phyloP scores from a whole-genome alignment of 2,329 filamentous ascomycete genomes.

The Plenodomus lindquistii region DNA sequence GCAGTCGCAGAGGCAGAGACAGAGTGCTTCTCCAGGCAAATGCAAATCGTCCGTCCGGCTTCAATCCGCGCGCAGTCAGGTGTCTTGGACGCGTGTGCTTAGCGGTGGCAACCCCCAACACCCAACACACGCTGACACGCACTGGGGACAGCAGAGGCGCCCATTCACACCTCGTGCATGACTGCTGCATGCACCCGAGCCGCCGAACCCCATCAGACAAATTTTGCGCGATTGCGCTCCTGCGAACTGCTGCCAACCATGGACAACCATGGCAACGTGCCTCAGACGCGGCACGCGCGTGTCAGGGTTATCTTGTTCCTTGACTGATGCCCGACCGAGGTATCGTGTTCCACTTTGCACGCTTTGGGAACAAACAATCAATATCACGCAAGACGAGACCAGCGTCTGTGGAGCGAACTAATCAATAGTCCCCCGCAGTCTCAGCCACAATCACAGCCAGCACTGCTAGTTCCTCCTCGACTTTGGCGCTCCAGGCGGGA shows the following conservation, averaged over 20 bases:
- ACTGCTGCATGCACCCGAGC: conserved; percentile 17
- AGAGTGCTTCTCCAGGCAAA: conserved; percentile 5
- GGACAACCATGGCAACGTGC: conserved; percentile 12
- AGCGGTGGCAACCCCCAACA: conserved; percentile 17
- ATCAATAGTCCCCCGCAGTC: not conserved
- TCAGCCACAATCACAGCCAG: not conserved
- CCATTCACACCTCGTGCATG: conserved; percentile 9
- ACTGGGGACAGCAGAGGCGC: conserved; percentile 11
- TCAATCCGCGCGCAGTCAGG: conserved; percentile 25
- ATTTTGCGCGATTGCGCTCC: conserved; percentile 7
- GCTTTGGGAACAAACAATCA: too few relatives aligned
- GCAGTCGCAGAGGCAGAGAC: conserved; percentile 10
- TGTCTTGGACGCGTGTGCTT: conserved; percentile 21
- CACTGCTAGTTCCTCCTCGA: too few relatives aligned
- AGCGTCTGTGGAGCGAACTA: not conserved
- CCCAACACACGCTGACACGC: conserved; percentile 13
- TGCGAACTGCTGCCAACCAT: conserved; percentile 5
- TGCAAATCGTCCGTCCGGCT: conserved; percentile 10
- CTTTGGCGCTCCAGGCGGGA: too few relatives aligned
- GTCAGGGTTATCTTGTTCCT: not conserved
- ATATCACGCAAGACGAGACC: too few relatives aligned
- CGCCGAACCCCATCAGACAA: conserved; percentile 13
- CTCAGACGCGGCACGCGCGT: conserved; percentile 3
- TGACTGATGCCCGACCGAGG: too few relatives aligned
- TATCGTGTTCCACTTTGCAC: too few relatives aligned